Evolutionary conservation across 129 eudicot species (phyloP).

Genomic region (Gnaphalium uliginosum): DNA sequence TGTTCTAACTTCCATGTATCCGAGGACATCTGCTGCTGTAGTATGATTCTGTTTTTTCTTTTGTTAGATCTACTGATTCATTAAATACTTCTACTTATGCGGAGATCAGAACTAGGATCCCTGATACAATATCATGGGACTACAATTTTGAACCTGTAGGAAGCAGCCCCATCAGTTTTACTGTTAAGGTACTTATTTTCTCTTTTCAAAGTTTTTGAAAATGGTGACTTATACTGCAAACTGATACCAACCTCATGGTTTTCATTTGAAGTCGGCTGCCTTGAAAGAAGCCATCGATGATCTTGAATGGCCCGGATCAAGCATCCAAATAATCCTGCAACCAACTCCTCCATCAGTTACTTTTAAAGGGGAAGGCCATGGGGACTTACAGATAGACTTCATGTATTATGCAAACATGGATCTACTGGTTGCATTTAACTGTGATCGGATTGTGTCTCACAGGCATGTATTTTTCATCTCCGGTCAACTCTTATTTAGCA

Average conservation of each 20-base stretch:
- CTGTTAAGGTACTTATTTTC: conserved; percentile 65
- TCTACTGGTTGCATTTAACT: conserved; percentile 77
- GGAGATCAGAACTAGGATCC: conserved; percentile 92
- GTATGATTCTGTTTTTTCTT: conserved; percentile 17
- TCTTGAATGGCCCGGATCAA: conserved; percentile 98
- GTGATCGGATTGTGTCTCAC: conserved; percentile 72
- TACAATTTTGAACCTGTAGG: conserved; percentile 97
- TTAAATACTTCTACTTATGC: conserved; percentile 80
- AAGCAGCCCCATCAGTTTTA: conserved; percentile 82
- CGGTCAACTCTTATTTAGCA: neutral
- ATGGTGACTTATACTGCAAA: neutral
- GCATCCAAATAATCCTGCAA: conserved; percentile 70
- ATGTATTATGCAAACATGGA: conserved; percentile 58
- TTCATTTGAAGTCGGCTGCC: conserved; percentile 72
- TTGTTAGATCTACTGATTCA: conserved; percentile 75
- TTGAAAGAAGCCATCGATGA: conserved; percentile 97
- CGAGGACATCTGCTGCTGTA: neutral
- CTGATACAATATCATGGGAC: conserved; percentile 96
- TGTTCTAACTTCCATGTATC: conserved; percentile 1
- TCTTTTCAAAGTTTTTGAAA: neutral
- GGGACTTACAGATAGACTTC: conserved; percentile 74
- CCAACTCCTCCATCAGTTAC: conserved; percentile 89
- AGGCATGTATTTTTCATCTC: conserved; percentile 40
- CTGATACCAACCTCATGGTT: neutral
- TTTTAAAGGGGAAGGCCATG: conserved; percentile 97